Evolutionary conservation across 257 asterid species (phyloP), one percentile per base, ranked within the genome.

Genomic region (Capsicum baccatum): DNA sequence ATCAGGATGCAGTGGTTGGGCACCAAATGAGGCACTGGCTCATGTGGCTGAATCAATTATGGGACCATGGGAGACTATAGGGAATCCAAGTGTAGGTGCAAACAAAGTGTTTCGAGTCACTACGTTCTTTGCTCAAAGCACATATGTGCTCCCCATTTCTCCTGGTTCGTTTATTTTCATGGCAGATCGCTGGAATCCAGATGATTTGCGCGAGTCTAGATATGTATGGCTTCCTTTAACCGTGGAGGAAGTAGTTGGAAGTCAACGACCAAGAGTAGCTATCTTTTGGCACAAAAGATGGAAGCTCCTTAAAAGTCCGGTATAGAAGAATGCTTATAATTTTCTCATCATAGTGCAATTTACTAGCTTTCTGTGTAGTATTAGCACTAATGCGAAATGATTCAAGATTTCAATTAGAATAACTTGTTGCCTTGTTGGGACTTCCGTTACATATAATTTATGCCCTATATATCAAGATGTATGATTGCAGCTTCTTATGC

Each of bases 1-100:
- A 1, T 94, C 98, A 1, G 98, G 98, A 3, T 94, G 97, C 89
- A 93, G 97, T 70, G 97, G 97, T 5, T 94, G 97, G 95, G 89
- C 94, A 14, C 97, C 98, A 1, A 94, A 94, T 48, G 97, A 94
- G 89, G 97, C 94, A 6, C 58, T 91, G 79, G 95, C 89, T 83
- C 97, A 94, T 70, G 93, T 91, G 90, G 93, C 97, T 11, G 94
- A 92, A 67, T 89, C 96, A 50, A 86, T 92, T 47, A 15, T 89
- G 50, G 98, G 97, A 85, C 94, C 97, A 47, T 93, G 97, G 98
- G 94, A 89, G 92, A 93, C 91, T 19, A 88, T 93, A 63, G 94
- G 97, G 64, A 94, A 92, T 87, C 98, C 98, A 11, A 92, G 97
- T 69, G 89, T 94, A n/a, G 97, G 98, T 0, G 95, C 91, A 0